Percentiles rank a stretch among this genome's conserved stretches.
Conservation (phyloP, 1,284 basidiomycete genomes). For the Malassezia pachydermatis region DNA sequence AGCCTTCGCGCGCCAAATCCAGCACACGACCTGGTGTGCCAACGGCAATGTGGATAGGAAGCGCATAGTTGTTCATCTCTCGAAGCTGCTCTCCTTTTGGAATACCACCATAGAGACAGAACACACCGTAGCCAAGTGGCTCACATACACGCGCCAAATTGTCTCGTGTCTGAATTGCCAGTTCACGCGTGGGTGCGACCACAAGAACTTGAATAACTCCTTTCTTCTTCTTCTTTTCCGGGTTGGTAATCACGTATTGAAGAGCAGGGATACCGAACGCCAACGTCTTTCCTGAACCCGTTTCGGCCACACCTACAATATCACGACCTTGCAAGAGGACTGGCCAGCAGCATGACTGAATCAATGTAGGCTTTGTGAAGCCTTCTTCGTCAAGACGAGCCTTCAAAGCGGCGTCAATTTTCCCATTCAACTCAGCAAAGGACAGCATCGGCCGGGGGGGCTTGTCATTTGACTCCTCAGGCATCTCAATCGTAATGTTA, state of each 20-base stretch:
- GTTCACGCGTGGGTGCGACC: constrained; percentile 82
- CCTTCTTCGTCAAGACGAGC: constrained; percentile 55
- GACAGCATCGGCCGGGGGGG: constrained; percentile 57
- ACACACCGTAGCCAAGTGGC: constrained; percentile 64
- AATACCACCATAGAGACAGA: constrained; percentile 85
- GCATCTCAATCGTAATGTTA: constrained; percentile 45
- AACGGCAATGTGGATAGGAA: constrained; percentile 63
- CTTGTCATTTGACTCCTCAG: constrained; percentile 50
- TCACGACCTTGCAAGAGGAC: constrained; percentile 70
- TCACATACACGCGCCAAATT: constrained; percentile 69
- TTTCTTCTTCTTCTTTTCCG: constrained; percentile 28
- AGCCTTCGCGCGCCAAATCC: constrained; percentile 75
- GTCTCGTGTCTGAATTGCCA: constrained; percentile 87
- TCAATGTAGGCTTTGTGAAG: constrained; percentile 84
- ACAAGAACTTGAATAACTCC: constrained; percentile 65
- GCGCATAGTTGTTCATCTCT: constrained; percentile 52
- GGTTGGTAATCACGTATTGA: constrained; percentile 49
- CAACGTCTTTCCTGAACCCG: constrained; percentile 80
- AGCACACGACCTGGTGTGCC: constrained; percentile 88
- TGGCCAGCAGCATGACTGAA: constrained; percentile 93
- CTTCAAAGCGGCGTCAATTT: constrained; percentile 57
- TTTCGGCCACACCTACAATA: constrained; percentile 94
- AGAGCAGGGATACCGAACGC: constrained; percentile 89
- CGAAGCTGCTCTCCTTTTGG: constrained; percentile 72
- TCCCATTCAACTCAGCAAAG: constrained; percentile 62